Base-by-base conservation (phyloP, 78 protist genomes). In the Capsaspora owczarzaki region DNA sequence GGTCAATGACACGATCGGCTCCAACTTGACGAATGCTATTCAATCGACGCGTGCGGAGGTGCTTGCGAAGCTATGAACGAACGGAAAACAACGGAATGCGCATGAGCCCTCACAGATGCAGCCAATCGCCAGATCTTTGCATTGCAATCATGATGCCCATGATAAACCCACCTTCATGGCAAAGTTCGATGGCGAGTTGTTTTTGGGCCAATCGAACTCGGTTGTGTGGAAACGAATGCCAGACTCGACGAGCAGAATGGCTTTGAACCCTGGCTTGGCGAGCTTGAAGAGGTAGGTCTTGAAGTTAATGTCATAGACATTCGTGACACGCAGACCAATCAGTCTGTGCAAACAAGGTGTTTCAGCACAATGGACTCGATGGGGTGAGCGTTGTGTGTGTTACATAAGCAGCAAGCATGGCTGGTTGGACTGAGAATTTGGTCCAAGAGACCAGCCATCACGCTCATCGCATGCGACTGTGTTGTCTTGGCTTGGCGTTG, bases 201-300 rank as follows among this genome's bases (percentile, higher is more conserved):
- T 72, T 72, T 90, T 93, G 78, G 86, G 95, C 33, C 97, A 79
- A 8, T 63, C 69, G 43, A 81, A 94, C 60, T 76, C 74, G 2
- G 97, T 95, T 43, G 71, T 31, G 89, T 90, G 92, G 71, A 96
- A 68, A 20, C 98, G 90, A 41, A 86, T 74, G 72, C 98, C 98
- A 5, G 89, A 82, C 87, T 93, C 96, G 46, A 93, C 42, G 29
- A 95, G 82, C 31, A 95, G 42, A 42, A 83, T 8, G 2, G 29
- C 40, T 80, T 84, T 75, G 2, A 42, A 76, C 0, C 78, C 87
- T 75, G 85, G 77, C 38, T 35, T 61, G 19, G 86, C 71, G 16
- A 93, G 53, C 85, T 90, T 90, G 81, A 93, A 53, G 72, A 93
- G 31, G 76, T 86, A 92, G n/a, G 87, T 87, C 46, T 85, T 85